Percentiles rank a stretch among this genome's conserved stretches.
Conservation (phyloP, 441 rosid species). For the Erodium trifolium region DNA sequence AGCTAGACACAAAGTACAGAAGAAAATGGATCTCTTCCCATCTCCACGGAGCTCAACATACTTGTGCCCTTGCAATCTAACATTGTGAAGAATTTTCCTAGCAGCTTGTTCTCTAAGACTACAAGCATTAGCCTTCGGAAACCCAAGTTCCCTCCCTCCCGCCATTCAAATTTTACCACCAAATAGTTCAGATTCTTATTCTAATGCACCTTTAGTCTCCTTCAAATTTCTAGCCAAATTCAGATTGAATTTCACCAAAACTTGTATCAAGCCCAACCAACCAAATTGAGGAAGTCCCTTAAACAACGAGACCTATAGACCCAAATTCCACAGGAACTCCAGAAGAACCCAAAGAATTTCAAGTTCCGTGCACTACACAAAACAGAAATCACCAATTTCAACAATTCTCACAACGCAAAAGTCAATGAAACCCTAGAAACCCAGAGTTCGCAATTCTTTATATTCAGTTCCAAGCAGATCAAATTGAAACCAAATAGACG, state of each 20-base stretch:
- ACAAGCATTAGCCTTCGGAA: slow-evolving; percentile 32
- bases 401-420: not conserved
- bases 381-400: slow-evolving; percentile 6
- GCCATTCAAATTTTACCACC: slow-evolving; percentile 40
- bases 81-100: slow-evolving; percentile 47
- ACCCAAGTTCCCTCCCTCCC: slow-evolving; percentile 47
- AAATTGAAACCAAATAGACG: slow-evolving; percentile 15
- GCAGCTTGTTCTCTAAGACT: slow-evolving; percentile 61
- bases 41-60: slow-evolving; percentile 76
- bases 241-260: slow-evolving; percentile 7
- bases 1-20: slow-evolving; percentile 77
- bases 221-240: not conserved
- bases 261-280: not conserved
- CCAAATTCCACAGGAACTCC: slow-evolving; percentile 18
- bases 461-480: slow-evolving; percentile 14
- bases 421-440: slow-evolving; percentile 18
- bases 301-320: slow-evolving; percentile 25
- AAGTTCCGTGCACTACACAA: slow-evolving; percentile 5
- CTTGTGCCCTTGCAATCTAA: slow-evolving; percentile 62
- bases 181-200: slow-evolving; percentile 16
- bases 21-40: slow-evolving; percentile 63
- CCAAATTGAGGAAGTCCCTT: too few relatives aligned
- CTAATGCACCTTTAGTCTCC: slow-evolving; percentile 5
- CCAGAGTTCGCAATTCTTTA: slow-evolving; percentile 22
- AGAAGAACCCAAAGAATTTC: slow-evolving; percentile 16